Evolutionary conservation across 2,329 filamentous ascomycete species (phyloP), one percentile per base, ranked within the genome.

Genomic region (Paracorniculantispora psalliotae): DNA sequence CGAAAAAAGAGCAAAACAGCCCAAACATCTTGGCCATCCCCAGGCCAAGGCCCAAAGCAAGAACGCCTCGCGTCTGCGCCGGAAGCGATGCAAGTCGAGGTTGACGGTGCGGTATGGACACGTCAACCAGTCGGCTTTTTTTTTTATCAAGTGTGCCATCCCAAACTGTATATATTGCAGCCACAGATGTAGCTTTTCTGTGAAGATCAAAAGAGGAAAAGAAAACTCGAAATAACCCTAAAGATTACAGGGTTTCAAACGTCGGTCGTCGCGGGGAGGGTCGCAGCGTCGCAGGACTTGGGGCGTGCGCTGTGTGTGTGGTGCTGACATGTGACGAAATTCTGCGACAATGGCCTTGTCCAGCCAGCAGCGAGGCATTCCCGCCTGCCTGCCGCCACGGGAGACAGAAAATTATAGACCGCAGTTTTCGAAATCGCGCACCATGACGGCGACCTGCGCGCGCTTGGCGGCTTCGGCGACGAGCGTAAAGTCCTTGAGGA

Each of bases 401-500:
- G n/a, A n/a, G 4, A 19, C 7, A 12, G 37, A 12, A 17, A 7
- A 33, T 62, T 63, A 83, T 49, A 91, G 73, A 56, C 83, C 84
- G 68, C 89, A 81, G 63, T 86, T 84, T 68, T 91, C 91, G 69
- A 97, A 81, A 73, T 97, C 93, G 62, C 92, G 83, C 80, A 92
- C 89, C 71, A 97, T 79, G 68, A 92, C 86, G 44, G 91, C 91
- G 80, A 97, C 90, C 74, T 97, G 91, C 10, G 93, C 93, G 44
- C 92, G 82, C 75, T 96, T 96, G 46, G 92, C 93, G 2, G 93
- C 93, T 78, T 97, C 93, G 37, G 92, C 92, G 44, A 97, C 83
- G 30, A 97, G 83, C 60, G 84, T 93, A 68, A 93, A 90, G 73
- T 96, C 88, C 67, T 87, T 85, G 61, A 96, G 81, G 69, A 92